Evolutionary conservation across 2,329 filamentous ascomycete species (phyloP).

Genomic region (Alternaria solani): DNA sequence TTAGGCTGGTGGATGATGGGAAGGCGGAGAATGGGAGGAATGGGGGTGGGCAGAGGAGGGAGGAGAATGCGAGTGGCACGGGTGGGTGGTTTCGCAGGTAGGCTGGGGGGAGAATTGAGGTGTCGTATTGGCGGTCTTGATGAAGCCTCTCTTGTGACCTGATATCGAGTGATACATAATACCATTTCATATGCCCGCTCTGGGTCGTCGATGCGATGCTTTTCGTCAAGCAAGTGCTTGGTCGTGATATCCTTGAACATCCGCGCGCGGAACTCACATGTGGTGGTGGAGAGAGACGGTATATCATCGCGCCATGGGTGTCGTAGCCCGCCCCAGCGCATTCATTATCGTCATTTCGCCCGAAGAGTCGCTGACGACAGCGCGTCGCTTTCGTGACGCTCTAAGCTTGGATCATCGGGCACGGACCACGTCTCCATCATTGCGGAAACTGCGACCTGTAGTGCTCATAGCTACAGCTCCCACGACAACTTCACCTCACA

Average conservation of each 20-base stretch:
- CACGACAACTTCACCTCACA: conserved; percentile 28
- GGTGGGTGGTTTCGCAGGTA: conserved; percentile 20
- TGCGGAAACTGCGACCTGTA: conserved; percentile 28
- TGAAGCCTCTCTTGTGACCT: not conserved
- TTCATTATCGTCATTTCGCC: not conserved
- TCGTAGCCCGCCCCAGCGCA: not conserved
- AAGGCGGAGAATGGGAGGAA: conserved; percentile 17
- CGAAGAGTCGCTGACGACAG: conserved; percentile 1
- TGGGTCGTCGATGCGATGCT: not conserved
- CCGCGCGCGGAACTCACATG: not conserved
- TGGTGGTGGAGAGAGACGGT: not conserved
- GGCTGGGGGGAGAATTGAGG: not conserved
- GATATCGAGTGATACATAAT: not conserved
- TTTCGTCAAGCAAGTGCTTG: not conserved
- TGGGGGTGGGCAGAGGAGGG: conserved; percentile 21
- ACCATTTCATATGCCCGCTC: not conserved
- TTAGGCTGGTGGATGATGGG: conserved; percentile 46
- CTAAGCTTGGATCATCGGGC: conserved; percentile 14
- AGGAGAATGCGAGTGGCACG: conserved; percentile 43
- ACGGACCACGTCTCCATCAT: conserved; percentile 23
- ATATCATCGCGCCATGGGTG: not conserved
- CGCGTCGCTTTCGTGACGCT: conserved; percentile 26
- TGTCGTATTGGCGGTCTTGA: not conserved
- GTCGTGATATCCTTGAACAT: not conserved
- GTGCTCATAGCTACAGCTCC: conserved; percentile 24